Base-by-base conservation (phyloP, 306 rosid species). In the Vigna reflexopilosa region DNA sequence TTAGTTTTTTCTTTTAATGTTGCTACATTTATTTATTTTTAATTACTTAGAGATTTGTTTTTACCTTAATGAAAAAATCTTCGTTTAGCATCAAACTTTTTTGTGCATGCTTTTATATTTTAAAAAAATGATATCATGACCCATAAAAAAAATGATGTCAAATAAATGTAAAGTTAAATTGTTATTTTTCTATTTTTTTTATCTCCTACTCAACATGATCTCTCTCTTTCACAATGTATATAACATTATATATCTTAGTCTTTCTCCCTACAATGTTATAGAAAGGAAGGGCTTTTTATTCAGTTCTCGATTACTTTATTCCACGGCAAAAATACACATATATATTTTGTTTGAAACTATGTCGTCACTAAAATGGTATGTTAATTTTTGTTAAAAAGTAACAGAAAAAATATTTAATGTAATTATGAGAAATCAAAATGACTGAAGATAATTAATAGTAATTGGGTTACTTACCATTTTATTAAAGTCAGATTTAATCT, bases 291-390 rank as follows among this genome's bases (percentile, higher is more conserved):
- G 26, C 16, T 67, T 69, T 48, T 51, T 32, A 10, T 28, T 50
- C 62, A 11, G 62, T 28, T 49, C n/a, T 49, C 16, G n/a, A 16
- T 49, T 28, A 48, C 59, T 70, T 70, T 28, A 70, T 28, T 48
- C 51, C 12, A 20, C 54, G 9, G 42, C 42, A 36, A 36, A 34
- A 4, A 34, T 1, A 6, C 38, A 34, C 3, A 5, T 1, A 19
- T 66, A 19, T 19, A 6, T 15, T 10, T 62, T 62, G 68, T 34
- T 44, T 67, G n/a, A 45, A 28, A 61, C 9, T 11, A 67, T 67
- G 56, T 24, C 38, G 13, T 66, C 20, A 20, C 22, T 44, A n/a
- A 66, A 66, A 19, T 42, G 20, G 17, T 6, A 42, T 20, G 44
- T 19, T 2, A 2, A 1, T 10, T 20, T 42, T 66, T 44, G 19